Evolutionary conservation across 495 filamentous ascomycete species (phyloP), one percentile per base, ranked within the genome.

Genomic region (Rostrohypoxylon terebratum): DNA sequence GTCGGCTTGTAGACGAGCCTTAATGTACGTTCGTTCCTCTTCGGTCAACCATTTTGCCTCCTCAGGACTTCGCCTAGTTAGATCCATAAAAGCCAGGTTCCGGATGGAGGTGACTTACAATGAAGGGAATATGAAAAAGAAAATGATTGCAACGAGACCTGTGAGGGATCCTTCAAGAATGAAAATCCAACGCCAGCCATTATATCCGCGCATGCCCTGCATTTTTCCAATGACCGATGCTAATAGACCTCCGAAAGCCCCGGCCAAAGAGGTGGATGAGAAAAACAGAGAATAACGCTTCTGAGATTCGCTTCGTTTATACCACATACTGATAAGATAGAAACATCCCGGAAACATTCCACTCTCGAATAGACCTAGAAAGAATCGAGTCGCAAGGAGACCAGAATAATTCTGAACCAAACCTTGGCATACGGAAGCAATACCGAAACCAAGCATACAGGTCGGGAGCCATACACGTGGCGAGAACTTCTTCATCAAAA

Each of bases 281-380:
- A 96, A 98, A 84, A 98, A 97, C 83, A 98, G 92, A 44, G 88
- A 91, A 79, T 93, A 97, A 20, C 95, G 88, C 76, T 91, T 92
- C 80, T 97, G 94, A 2, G 94, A 93, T 82, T 98, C 95, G 21
- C 82, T 83, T 28, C 94, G 89, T 66, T 90, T 90, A 73, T 99
- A 99, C 93, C 94, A 97, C 90, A 93, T 94, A 77, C 77, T 81
- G 73, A 93, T 84, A 1, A 96, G 82, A 78, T 95, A 96, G 78
- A 95, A 90, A 61, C 85, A 93, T n/a, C 91, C 76, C 0, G 93
- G 93, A 74, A 97, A 97, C 90, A 95, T 94, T 78, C 92, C 94
- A 0, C 92, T 89, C 81, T 98, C 94, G 64, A 94, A 94, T 3
- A 97, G 59, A 14, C 94, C 94, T 11, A 98, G 83, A 76, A 97